phyloP scores from a whole-genome alignment of 2,329 filamentous ascomycete species.

The Penicillium brevicompactum region DNA sequence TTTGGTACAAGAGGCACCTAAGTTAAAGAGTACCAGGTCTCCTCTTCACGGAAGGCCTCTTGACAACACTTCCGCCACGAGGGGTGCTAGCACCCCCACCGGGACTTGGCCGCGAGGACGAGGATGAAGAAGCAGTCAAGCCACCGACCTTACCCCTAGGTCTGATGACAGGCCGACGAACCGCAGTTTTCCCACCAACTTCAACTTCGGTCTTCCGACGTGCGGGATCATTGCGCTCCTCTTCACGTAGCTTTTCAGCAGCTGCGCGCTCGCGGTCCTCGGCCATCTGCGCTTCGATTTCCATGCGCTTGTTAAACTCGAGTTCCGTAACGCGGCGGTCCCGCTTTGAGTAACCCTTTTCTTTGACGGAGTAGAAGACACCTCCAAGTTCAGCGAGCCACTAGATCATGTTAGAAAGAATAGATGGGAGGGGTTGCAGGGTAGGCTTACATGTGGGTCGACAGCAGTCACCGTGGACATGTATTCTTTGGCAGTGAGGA shows the following conservation, averaged over 20 bases:
- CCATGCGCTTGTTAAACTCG: conserved; percentile 90
- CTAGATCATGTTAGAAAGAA: conserved; percentile 23
- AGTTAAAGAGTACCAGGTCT: conserved; percentile 38
- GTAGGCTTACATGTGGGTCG: conserved; percentile 69
- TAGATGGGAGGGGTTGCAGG: background rate
- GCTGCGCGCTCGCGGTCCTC: conserved; percentile 70
- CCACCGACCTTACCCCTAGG: conserved; percentile 33
- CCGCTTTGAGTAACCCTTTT: conserved; percentile 89
- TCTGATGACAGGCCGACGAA: conserved; percentile 36
- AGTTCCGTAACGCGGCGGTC: conserved; percentile 86
- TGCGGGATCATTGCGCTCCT: conserved; percentile 37
- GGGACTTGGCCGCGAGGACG: conserved; percentile 22
- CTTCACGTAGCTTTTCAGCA: conserved; percentile 42
- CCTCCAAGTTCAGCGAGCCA: conserved; percentile 96
- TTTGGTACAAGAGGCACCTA: conserved; percentile 1
- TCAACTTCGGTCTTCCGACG: conserved; percentile 40
- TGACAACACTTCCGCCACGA: conserved; percentile 41
- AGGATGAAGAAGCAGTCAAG: conserved; percentile 31
- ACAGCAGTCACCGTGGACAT: conserved; percentile 97
- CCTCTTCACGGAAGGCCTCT: conserved; percentile 38
- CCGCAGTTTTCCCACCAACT: conserved; percentile 34
- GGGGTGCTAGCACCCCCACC: background rate
- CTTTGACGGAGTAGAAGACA: conserved; percentile 96
- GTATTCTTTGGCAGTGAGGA: conserved; percentile 95
- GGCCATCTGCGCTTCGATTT: conserved; percentile 91